These are phyloP conservation scores for Ascosphaera aggregata DNA, from an alignment of 2,329 filamentous ascomycete genomes.

Conservation along the genomic window DNA sequence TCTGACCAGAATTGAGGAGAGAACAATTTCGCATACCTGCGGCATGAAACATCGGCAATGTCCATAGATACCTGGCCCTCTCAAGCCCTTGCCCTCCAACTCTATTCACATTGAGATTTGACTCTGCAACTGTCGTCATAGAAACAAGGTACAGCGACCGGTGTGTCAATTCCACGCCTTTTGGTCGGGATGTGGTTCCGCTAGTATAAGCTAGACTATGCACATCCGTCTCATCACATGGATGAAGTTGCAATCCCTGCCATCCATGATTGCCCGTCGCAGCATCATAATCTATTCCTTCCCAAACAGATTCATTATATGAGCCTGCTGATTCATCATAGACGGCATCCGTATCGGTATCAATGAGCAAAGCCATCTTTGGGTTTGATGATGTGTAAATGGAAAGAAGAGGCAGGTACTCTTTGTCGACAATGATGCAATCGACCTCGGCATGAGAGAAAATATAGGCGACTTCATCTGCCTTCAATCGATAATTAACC, in stretches of 20 bases:
- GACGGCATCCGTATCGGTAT: slow-evolving; percentile 60
- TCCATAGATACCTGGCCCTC: slow-evolving; percentile 82
- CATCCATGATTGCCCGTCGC: slow-evolving; percentile 47
- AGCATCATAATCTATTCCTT: slow-evolving; percentile 52
- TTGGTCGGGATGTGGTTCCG: slow-evolving; percentile 75
- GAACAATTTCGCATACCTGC: slow-evolving; percentile 33
- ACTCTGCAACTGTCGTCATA: slow-evolving; percentile 70
- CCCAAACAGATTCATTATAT: slow-evolving; percentile 62
- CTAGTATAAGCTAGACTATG: slow-evolving; percentile 85
- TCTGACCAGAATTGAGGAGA: background rate
- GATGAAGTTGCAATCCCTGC: slow-evolving; percentile 48
- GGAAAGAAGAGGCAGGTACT: slow-evolving; percentile 50
- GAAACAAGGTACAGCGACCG: slow-evolving; percentile 68
- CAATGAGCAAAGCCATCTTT: slow-evolving; percentile 47
- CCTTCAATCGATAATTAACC: slow-evolving; percentile 52
- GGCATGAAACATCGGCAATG: slow-evolving; percentile 62
- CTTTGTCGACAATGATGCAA: slow-evolving; percentile 62
- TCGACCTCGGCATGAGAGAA: slow-evolving; percentile 75
- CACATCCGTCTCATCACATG: slow-evolving; percentile 51
- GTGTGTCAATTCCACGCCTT: slow-evolving; percentile 84
- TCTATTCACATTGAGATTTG: slow-evolving; percentile 47
- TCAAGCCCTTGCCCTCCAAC: too few relatives aligned
- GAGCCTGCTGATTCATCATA: slow-evolving; percentile 52
- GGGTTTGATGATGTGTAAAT: slow-evolving; percentile 38
- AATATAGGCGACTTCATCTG: slow-evolving; percentile 75